Evolutionary conservation across 1,284 basidiomycete species (phyloP), one percentile per base, ranked within the genome.

Genomic region (Heterobasidion irregulare): DNA sequence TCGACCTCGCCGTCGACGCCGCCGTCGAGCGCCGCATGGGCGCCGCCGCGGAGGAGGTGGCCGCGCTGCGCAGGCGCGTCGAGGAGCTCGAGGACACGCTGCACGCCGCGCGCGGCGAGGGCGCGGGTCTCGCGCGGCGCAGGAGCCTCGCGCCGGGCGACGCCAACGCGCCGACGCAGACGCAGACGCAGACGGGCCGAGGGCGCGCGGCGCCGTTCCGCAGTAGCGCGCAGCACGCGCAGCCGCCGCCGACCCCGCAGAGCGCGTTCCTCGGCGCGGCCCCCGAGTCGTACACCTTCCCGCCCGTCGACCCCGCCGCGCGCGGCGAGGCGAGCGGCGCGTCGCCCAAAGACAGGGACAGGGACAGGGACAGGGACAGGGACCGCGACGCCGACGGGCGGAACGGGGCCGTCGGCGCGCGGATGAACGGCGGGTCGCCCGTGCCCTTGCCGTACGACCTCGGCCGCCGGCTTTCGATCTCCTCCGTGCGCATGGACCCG

Each of bases 21-120:
- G 64, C 80, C 35, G 82, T 87, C 43, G 83, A 86, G 63, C 77
- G 75, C 64, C 75, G 76, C 59, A 66, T 82, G 33, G 72, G 74
- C 9, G 69, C 68, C 9, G 73, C 88, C 72, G 74, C 74, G 49
- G 73, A 78, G 19, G 86, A 89, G 68, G 72, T 89, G 56, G 63
- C 64, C 18, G 70, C 71, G 19, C 69, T 89, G 54, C 75, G 77
- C 51, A 71, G 79, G 35, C 73, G 81, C 46, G 75, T 72, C 32
- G 69, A 69, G 43, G 70, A 71, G 59, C 60, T 71, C 18, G 68
- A 69, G 60, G 56, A 55, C 19, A 61, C 63, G 52, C 56, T 66
- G 44, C 62, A 64, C 19, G 48, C 58, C 38, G 56, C 62, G 2
- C 54, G 63, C 9, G 59, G 41, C n/a, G 12, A 54, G 9, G 50